Evolutionary conservation across 148 eudicot genomes (phyloP), one percentile per base, ranked within the genome.

Genomic region (Oxyria digyna): DNA sequence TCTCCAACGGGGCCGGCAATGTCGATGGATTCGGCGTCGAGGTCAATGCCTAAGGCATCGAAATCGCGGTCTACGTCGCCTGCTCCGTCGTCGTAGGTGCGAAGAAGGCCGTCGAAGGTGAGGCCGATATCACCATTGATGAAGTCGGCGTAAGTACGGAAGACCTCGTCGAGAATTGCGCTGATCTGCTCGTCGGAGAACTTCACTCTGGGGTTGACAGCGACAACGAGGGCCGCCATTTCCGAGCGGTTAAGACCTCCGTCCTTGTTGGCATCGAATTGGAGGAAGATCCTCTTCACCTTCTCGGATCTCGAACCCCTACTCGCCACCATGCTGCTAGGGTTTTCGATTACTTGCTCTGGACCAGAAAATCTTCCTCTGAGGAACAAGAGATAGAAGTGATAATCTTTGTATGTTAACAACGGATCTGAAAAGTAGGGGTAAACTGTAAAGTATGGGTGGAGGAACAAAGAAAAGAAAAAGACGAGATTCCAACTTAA

Each of bases 41-140:
- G 46, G 41, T 86, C 86, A 8, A 94, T 78, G 35, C 83, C 91
- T 0, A 94, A 76, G 3, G 99, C 99, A 3, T 88, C 96, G 43
- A 91, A 94, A 73, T 94, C 99, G 1, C 99, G 91, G 43, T 94
- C 99, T 8, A 94, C 99, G 66, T 94, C 99, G 14, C 99, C 99
- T 0, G 99, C 99, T 3, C 99, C 99, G 45, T 94, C 99, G 50
- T 94, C 97, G 69, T 94, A 94, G 8, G 99, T 94, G 8, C 99
- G 85, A 21, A 94, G 63, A 3, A 94, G 81, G 10, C 99, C 99
- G 23, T 91, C 93, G 46, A 67, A 81, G 5, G 96, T 88, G 46
- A 94, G 85, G 9, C 99, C 98, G 35, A 81, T 85, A 1, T 81
- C 90, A 6, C 80, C 87, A 43, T 87, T 87, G 32, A 94, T 91